These are phyloP conservation scores for Melampsora americana DNA, from an alignment of 1,284 basidiomycete genomes.

Conservation along the genomic window DNA sequence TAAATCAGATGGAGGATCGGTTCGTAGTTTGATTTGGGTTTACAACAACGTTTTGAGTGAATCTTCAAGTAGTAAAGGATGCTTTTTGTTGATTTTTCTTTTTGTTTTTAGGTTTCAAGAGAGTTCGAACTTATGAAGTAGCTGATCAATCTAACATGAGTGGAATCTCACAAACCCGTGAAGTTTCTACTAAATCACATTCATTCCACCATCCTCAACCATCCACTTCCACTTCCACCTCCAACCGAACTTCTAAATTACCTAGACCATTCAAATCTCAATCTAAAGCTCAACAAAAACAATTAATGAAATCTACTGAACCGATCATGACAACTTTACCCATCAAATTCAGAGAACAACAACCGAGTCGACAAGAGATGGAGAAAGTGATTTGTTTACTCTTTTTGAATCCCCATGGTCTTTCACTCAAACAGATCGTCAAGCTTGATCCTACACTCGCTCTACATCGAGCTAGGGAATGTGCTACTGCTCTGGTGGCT, in stretches of 20 bases:
- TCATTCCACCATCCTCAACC: not conserved
- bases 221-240: not conserved
- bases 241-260: not conserved
- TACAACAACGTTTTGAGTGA: no score
- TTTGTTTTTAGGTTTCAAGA: conserved; percentile 14
- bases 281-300: conserved; percentile 19
- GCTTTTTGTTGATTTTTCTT: not conserved
- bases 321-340: conserved; percentile 10
- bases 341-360: conserved; percentile 27
- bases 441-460: conserved; percentile 13
- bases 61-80: no score
- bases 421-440: conserved; percentile 21
- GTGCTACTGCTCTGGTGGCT: conserved; percentile 19
- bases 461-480: conserved; percentile 35
- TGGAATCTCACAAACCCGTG: not conserved
- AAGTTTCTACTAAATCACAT: not conserved
- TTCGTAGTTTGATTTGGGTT: no score
- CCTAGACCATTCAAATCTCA: not conserved
- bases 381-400: conserved; percentile 26
- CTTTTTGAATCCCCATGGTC: conserved; percentile 19
- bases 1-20: not conserved
- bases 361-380: conserved; percentile 30
- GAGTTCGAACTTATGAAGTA: not conserved
- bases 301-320: conserved; percentile 22
- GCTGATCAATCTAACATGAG: conserved; percentile 4